Evolutionary conservation across 352 stramenopile genomes (phyloP), one percentile per base, ranked within the genome.

Genomic region (Phytopythium oedochilum): DNA sequence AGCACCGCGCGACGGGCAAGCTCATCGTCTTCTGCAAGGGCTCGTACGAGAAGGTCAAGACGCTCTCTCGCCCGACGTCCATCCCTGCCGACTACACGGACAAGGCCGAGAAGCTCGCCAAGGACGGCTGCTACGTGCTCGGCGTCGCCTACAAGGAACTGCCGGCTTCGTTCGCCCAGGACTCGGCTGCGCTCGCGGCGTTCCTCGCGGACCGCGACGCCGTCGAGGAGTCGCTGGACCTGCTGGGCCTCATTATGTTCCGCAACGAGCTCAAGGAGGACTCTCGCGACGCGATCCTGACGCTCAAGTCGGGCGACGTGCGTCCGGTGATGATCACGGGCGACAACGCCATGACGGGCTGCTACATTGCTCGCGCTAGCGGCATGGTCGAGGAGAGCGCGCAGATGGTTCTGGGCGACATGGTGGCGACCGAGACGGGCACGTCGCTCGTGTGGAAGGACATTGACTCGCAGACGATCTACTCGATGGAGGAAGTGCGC

Each of bases 311-410:
- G 23, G 88, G 79, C 14, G 77, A 84, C 57, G 75, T 94, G 47
- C 64, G 71, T 7, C 64, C 64, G n/a, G 74, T 83, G 3, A 96
- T 96, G 73, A 82, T 96, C 42, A 96, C 88, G 15, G 83, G 86
- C 1, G 82, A 95, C 49, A 89, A 87, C 31, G 70, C 72, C 1
- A 71, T 85, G 59, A 75, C 56, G 20, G 74, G 66, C 5, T 78
- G 68, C 51, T 83, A 75, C 45, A 77, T 87, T 22, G 73, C 78
- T 31, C 68, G 70, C 2, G 55, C 63, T 8, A 68, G 64, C 38
- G 70, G 70, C 4, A 83, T 86, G 61, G 54, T 83, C 0, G 36
- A 54, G 3, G 12, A 50, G 2, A 25, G 40, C 14, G 66, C 71
- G 18, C 61, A 64, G 5, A 63, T 83, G 25, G 58, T 86, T 15